Evolutionary conservation across 257 asterid genomes (phyloP), one percentile per base, ranked within the genome.

Genomic region (Solanum phureja): DNA sequence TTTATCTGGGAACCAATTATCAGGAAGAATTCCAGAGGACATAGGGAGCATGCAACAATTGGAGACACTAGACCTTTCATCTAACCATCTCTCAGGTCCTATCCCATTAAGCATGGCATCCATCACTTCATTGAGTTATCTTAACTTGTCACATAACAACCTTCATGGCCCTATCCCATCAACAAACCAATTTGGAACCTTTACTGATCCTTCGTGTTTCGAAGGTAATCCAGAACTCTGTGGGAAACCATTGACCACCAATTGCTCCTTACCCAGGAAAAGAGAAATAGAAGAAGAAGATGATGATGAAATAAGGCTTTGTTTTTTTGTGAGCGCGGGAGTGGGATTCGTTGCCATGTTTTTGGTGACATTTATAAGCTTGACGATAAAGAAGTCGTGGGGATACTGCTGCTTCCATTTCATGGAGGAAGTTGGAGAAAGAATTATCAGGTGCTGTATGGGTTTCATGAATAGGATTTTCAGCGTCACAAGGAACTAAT

Each of bases 51-150:
- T 85, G 46, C 10, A 21, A 21, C 69, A 11, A 9, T 44, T 79
- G 56, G 91, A 89, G 74, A 84, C 83, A 7, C 88, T 87, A 23
- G 90, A 87, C 44, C 85, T 89, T 52, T 89, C 88, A 5, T 13
- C 13, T n/a, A 89, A 89, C 64, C 27, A 75, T 37, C 46, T 88
- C 31, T 33, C 66, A 1, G 88, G 88, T 34, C 10, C 3, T 0
- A 90, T 88, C 77, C 88, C 87, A 31, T 73, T 44, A 11, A 74
- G 76, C 68, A 56, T 90, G 89, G 21, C 87, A 29, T 49, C 76
- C 19, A 68, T 79, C 42, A 69, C 40, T 6, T 69, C n/a, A 29
- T 13, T 69, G 40, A 29, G 76, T 23, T 3, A 16, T 31, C 76
- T 31, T 7, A 69, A 69, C 23, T 69, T 69, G 38, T 69, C 75